Evolutionary conservation across 495 filamentous ascomycete genomes (phyloP).

Genomic region (Penicillium fimorum): DNA sequence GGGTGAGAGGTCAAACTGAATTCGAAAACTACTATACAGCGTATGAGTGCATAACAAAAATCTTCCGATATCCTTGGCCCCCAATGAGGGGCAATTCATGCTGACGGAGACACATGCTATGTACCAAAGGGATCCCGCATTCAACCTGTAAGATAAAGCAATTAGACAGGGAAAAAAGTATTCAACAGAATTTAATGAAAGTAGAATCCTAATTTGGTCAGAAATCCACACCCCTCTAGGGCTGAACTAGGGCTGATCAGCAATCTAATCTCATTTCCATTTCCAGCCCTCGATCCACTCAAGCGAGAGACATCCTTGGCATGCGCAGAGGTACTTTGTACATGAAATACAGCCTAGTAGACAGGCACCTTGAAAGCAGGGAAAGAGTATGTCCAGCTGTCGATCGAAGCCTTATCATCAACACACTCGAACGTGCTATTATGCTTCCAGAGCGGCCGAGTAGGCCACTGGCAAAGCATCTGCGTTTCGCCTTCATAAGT

Average conservation of each 20-base stretch:
- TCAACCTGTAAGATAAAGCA: neutral
- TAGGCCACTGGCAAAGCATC: constrained; percentile 44
- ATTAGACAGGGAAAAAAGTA: neutral
- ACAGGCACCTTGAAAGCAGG: constrained; percentile 26
- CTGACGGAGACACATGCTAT: neutral
- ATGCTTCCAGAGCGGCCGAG: constrained; percentile 40
- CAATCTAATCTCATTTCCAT: neutral
- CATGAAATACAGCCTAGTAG: constrained; percentile 15
- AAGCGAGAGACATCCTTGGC: neutral
- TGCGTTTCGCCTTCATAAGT: constrained; percentile 31
- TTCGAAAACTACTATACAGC: too few relatives aligned
- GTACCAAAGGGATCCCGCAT: neutral
- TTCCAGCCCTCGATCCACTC: neutral
- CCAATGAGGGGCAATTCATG: neutral
- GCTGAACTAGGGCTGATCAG: neutral
- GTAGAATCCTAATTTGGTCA: neutral
- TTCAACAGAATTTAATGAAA: neutral
- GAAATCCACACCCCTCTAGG: neutral
- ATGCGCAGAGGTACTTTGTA: neutral
- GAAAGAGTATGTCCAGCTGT: constrained; percentile 37
- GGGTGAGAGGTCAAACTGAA: too few relatives aligned
- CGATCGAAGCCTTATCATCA: constrained; percentile 37
- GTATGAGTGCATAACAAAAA: too few relatives aligned
- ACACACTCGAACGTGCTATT: constrained; percentile 37
- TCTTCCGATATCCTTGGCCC: too few relatives aligned